phyloP scores from a whole-genome alignment of 129 eudicot species.

The Oenanthe sinensis region DNA sequence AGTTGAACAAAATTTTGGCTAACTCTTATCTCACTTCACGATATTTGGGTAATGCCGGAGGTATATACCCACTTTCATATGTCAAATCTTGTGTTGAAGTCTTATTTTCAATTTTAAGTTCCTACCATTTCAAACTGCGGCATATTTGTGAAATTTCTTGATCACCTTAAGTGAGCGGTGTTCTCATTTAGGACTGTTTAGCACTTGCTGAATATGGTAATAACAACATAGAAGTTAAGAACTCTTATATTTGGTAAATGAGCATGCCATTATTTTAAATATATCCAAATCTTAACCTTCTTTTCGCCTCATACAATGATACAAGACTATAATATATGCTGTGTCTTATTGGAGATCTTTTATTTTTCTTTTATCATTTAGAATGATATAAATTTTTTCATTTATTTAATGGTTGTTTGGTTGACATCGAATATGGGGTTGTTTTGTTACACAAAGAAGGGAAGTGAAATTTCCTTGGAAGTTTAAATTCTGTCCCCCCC shows the following conservation, averaged over 20 bases:
- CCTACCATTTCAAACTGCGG: neutral
- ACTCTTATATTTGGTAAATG: neutral
- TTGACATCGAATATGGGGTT: no score
- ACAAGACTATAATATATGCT: neutral
- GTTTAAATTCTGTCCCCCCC: neutral
- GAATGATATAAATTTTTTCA: no score
- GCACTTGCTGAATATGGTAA: neutral
- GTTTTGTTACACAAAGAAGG: no score
- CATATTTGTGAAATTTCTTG: neutral
- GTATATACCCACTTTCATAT: conserved; percentile 18
- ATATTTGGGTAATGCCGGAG: conserved; percentile 31
- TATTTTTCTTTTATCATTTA: neutral
- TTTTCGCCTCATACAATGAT: neutral
- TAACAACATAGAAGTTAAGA: neutral
- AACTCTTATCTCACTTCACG: conserved; percentile 39
- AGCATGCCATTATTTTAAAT: neutral
- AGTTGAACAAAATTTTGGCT: conserved; percentile 28
- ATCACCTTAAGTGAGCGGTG: neutral
- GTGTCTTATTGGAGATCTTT: neutral
- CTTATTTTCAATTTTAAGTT: neutral
- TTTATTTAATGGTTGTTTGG: no score
- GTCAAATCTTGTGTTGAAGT: neutral
- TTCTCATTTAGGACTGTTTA: neutral
- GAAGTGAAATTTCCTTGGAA: no score
- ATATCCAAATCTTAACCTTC: neutral